Evolutionary conservation across 495 filamentous ascomycete genomes (phyloP), one percentile per base, ranked within the genome.

Genomic region (Hypoxylon rickii): DNA sequence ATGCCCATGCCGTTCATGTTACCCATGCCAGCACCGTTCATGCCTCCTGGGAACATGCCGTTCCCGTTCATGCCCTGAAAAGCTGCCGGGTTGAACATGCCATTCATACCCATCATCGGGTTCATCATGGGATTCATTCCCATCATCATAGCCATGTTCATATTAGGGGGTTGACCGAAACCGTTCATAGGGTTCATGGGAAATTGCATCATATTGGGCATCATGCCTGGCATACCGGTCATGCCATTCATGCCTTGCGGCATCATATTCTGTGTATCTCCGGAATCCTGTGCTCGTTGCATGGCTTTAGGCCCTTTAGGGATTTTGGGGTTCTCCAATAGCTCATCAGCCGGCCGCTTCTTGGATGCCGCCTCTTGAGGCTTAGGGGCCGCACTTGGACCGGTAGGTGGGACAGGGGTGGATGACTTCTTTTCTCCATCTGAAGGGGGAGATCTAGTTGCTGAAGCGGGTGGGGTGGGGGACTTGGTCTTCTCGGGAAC

Each of bases 301-400:
- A 83, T 83, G 8, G 79, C 80, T 59, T 82, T 82, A 2, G 80
- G 80, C 13, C 72, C 79, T 41, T 85, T 83, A 26, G 85, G 81
- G 44, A 82, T 82, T 64, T 84, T 86, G 26, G 83, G 77, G 61
- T 86, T 87, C 37, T 80, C 76, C 18, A 86, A 72, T 2, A 85
- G 73, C 34, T 90, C 87, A 36, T 96, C 89, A 29, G 91, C 91
- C 8, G 87, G 79, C 12, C 94, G 85, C 76, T 96, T 97, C 73
- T 87, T 92, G 13, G 79, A 75, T 34, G 44, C 45, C 17, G 70
- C 59, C 11, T 65, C 62, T n/a, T 69, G 57, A 54, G 74, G 70
- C 20, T 76, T 78, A 17, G 68, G 67, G n/a, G 71, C 60, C 24
- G 64, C 64, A 47, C 72, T 72, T 44, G 66, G 46, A 39, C 67